Evolutionary conservation across 495 filamentous ascomycete species (phyloP).

Genomic region (Penicillium pancosmium): DNA sequence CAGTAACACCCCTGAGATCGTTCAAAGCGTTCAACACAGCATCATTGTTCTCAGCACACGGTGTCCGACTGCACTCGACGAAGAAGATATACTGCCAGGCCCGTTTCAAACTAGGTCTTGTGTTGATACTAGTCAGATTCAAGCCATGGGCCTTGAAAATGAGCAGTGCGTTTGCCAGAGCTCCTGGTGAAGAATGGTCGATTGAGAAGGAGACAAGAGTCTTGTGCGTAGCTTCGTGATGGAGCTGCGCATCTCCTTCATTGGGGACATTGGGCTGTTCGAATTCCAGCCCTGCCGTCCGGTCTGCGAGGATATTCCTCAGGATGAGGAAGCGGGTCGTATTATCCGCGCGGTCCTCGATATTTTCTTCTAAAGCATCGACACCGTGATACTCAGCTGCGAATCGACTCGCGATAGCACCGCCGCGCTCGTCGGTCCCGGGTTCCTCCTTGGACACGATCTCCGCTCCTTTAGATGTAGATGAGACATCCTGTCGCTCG

Average conservation of each 20-base stretch:
- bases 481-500: conserved; percentile 82
- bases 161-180: conserved; percentile 76
- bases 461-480: conserved; percentile 80
- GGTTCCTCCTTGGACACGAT: conserved; percentile 62
- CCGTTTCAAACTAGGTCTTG: conserved; percentile 71
- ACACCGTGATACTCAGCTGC: conserved; percentile 70
- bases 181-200: conserved; percentile 73
- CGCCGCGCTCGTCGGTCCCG: conserved; percentile 56
- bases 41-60: conserved; percentile 29
- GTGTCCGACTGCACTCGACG: conserved; percentile 75
- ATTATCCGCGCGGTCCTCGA: conserved; percentile 86
- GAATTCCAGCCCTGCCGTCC: conserved; percentile 22
- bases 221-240: conserved; percentile 52
- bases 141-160: conserved; percentile 72
- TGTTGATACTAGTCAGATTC: conserved; percentile 90
- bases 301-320: conserved; percentile 43
- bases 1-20: conserved; percentile 34
- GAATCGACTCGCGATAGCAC: conserved; percentile 74
- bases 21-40: conserved; percentile 31
- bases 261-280: conserved; percentile 15
- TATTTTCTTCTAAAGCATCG: conserved; percentile 67
- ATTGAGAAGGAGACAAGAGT: conserved; percentile 81
- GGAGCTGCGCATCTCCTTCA: conserved; percentile 6
- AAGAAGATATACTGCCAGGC: conserved; percentile 96
- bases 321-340: conserved; percentile 87